Base-by-base conservation (phyloP, 73 alveolate genomes). In the Paramecium bursaria region DNA sequence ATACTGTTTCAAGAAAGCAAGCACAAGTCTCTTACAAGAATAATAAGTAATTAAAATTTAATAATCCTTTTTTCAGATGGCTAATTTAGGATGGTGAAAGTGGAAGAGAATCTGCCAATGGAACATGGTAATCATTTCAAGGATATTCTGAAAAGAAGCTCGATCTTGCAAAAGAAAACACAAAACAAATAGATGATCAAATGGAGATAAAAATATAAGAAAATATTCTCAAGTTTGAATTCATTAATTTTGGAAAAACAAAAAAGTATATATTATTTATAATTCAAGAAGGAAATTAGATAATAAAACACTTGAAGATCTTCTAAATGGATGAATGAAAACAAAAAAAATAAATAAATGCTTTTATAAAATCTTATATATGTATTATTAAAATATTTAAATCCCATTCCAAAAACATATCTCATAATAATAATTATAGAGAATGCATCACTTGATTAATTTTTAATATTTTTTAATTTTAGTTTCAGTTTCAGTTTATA, bases 81-180 rank as follows among this genome's bases (percentile, higher is more conserved):
- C 44, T 39, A 19, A 67, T 67, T 3, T 47, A 33, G 17, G 82
- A 67, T 67, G 82, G 82, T 10, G 82, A 35, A 35, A 57, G 82
- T 21, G 13, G 26, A 2, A 67, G 82, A 39, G 82, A 67, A 44
- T 67, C 82, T 7, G 82, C 82, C 22, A 67, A 67, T 67, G 82
- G 82, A 0, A 67, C 82, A 15, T 67, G 82, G 82, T 6, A 67
- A 11, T 67, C 82, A 3, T 26, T 67, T 1, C 44, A 67, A 67
- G 22, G 33, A 39, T 67, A 67, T 27, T 67, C 57, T 4, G 9
- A 19, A 6, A 67, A 27, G 44, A 67, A 42, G 14, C 17, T 19
- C 17, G 82, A 67, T 9, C 33, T 19, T 10, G 44, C 33, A 35
- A 14, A 11, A 42, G 11, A 67, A 39, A 33, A 44, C 26, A 31